These are phyloP conservation scores for Musa troglodytarum DNA, from an alignment of 176 grass and related monocot genomes.

Conservation along the genomic window DNA sequence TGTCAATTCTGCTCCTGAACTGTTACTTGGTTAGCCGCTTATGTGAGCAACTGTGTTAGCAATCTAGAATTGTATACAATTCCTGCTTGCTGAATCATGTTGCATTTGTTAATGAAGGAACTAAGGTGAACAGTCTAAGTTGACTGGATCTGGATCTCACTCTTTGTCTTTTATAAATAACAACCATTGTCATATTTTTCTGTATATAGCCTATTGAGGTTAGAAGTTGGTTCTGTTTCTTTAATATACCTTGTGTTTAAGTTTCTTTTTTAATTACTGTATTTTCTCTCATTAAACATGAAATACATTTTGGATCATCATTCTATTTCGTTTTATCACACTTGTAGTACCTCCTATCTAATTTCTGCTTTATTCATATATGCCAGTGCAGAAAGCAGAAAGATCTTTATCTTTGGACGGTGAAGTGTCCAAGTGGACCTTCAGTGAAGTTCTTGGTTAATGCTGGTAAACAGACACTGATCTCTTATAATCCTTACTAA, in stretches of 20 bases:
- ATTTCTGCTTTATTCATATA: constrained; percentile 6
- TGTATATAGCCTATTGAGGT: neutral
- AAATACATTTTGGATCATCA: neutral
- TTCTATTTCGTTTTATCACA: neutral
- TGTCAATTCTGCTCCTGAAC: neutral
- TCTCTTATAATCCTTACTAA: neutral
- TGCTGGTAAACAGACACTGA: constrained; percentile 39
- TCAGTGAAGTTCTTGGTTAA: constrained; percentile 87
- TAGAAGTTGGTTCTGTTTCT: constrained; percentile 2
- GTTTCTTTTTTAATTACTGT: neutral
- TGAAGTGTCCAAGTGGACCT: constrained; percentile 59
- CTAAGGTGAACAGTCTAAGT: neutral
- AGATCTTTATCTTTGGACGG: constrained; percentile 95
- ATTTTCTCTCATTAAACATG: neutral
- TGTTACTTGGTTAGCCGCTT: neutral
- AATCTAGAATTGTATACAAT: neutral
- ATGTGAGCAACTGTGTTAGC: too few relatives aligned
- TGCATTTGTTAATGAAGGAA: neutral
- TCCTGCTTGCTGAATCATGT: neutral
- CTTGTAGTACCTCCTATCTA: constrained; percentile 4
- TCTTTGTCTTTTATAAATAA: neutral
- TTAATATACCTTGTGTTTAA: neutral
- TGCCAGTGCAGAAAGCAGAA: constrained; percentile 86
- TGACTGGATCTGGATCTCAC: neutral
- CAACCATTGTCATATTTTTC: neutral